Evolutionary conservation across 768 basidiomycete genomes (phyloP), one percentile per base, ranked within the genome.

Genomic region (Suillus weaverae): DNA sequence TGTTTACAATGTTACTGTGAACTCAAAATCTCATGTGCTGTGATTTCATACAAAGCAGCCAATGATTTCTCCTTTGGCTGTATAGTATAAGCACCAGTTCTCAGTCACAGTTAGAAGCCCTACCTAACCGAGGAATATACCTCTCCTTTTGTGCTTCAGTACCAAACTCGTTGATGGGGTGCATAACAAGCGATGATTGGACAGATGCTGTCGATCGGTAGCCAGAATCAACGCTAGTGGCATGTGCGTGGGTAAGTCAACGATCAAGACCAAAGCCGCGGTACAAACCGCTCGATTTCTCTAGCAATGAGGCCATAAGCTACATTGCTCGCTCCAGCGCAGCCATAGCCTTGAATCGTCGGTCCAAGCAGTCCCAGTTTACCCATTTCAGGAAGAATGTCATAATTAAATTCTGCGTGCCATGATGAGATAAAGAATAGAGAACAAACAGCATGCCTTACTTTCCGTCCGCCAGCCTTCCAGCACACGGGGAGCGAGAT

Each of bases 151-250:
- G 95, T 38, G 85, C 88, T 38, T 95, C 89, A 0, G 89, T 86
- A 2, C 97, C 97, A 74, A 95, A 98, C 71, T 91, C 89, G 72
- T 91, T 79, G 69, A 94, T 92, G 10, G 90, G 95, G 72, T 97
- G 94, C 96, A 99, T 99, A 14, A 97, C 94, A 33, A 99, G 86
- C 22, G 94, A 96, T 1, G 92, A 94, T 76, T 99, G 97, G 4
- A 99, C 97, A 20, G 95, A 97, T 67, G 95, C 89, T 4, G 89
- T 96, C 5, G 94, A 96, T 32, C 97, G 91, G 73, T 97, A 99
- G 0, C 97, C 97, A 3, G 96, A 98, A 74, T 99, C 97, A 44
- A 99, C 89, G 67, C 96, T 95, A 69, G n/a, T n/a, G n/a, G 18
- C 0, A 60, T 65, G 64, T 16, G 20, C 7, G 22, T n/a, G 46